Percentiles rank a stretch among this genome's conserved stretches.
Evolutionary conservation across 2,329 filamentous ascomycete genomes (phyloP).

Genomic region (Penicillium frequentans): DNA sequence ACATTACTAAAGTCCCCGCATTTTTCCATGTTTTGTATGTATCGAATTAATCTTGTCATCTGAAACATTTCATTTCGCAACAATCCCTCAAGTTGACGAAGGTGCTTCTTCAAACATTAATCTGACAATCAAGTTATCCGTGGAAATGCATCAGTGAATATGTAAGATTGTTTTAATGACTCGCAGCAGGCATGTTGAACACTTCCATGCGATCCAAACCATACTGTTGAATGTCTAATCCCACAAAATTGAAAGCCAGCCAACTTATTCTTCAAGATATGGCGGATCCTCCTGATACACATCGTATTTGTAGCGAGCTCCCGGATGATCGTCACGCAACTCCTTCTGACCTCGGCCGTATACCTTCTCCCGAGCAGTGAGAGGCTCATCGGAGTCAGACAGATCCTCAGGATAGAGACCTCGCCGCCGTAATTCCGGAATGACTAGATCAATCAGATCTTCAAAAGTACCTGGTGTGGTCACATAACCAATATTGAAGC

Average conservation of each 20-base stretch:
- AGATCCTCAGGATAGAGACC: slow-evolving; percentile 43
- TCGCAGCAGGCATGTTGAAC: no score
- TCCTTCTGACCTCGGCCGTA: slow-evolving; percentile 61
- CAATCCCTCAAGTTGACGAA: no score
- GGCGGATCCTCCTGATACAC: slow-evolving; percentile 58
- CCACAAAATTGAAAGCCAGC: not conserved
- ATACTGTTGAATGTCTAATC: not conserved
- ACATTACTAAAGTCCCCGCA: not conserved
- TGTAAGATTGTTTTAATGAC: no score
- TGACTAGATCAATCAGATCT: slow-evolving; percentile 51
- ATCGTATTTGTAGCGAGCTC: slow-evolving; percentile 62
- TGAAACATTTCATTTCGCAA: no score
- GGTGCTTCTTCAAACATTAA: no score
- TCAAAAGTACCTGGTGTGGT: slow-evolving; percentile 54
- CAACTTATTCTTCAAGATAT: slow-evolving; percentile 22
- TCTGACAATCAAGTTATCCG: no score
- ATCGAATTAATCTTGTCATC: not conserved
- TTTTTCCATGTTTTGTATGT: not conserved
- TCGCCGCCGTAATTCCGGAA: slow-evolving; percentile 47
- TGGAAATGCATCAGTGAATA: no score
- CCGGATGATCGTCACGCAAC: slow-evolving; percentile 54
- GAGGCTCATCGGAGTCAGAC: slow-evolving; percentile 15
- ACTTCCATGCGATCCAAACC: not conserved
- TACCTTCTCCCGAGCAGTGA: slow-evolving; percentile 61
- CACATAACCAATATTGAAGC: slow-evolving; percentile 49